A percentile compares a stretch with the other conserved stretches of the same genome.
Conservation (phyloP, 1,284 basidiomycete species). For the Irpex lacteus region DNA sequence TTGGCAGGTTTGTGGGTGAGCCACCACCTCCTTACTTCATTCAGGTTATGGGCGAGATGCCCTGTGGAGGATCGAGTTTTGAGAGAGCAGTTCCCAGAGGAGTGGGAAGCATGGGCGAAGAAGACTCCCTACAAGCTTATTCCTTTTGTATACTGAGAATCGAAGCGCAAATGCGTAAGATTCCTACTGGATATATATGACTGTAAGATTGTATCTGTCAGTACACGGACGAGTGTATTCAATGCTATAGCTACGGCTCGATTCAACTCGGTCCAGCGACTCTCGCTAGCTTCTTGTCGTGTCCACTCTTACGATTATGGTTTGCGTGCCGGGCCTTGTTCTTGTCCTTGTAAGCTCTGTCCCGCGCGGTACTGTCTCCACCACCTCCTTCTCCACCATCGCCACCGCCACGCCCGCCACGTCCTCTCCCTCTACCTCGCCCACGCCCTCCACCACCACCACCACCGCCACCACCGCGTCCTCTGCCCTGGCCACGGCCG, state of each 20-base stretch:
- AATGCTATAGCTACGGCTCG: not conserved
- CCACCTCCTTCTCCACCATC: conserved; percentile 33
- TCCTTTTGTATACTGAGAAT: conserved; percentile 12
- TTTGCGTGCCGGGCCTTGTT: conserved; percentile 65
- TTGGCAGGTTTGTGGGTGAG: not conserved
- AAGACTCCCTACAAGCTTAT: conserved; percentile 14
- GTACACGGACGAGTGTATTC: not conserved
- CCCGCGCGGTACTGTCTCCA: conserved; percentile 36
- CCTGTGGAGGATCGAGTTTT: conserved; percentile 11
- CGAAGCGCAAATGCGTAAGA: not conserved
- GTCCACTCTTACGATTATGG: conserved; percentile 64
- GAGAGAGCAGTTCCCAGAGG: conserved; percentile 11
- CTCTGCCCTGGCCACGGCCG: conserved; percentile 18
- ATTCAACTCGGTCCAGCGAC: conserved; percentile 35
- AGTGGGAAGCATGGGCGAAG: conserved; percentile 14
- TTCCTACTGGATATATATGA: not conserved
- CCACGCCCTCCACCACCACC: conserved; percentile 26
- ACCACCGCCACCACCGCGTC: conserved; percentile 27
- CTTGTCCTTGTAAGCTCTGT: conserved; percentile 67
- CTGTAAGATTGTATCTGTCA: not conserved
- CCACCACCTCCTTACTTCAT: not conserved
- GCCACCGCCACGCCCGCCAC: conserved; percentile 32
- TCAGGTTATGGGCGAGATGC: not conserved
- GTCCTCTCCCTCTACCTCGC: conserved; percentile 28
- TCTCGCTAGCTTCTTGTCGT: conserved; percentile 74